Evolutionary conservation across 331 rosid species (phyloP), one percentile per base, ranked within the genome.

Genomic region (Malus hybrid): DNA sequence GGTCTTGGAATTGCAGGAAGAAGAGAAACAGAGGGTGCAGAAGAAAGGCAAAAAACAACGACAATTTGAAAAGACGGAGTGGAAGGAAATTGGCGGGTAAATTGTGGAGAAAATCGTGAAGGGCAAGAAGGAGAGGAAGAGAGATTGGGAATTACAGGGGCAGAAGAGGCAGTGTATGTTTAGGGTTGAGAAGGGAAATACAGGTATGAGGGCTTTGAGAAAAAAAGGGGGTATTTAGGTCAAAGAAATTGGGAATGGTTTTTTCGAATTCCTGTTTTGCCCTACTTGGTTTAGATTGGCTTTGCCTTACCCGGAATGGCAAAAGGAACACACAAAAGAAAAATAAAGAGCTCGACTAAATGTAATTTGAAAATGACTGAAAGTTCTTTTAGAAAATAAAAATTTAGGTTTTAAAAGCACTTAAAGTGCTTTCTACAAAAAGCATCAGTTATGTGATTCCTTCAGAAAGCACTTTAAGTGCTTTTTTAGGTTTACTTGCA

Each of bases 171-270:
- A 85, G 83, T 55, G 75, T 16, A 70, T 79, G 65, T 76, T 65
- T 74, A 92, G 96, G 94, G 91, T 68, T 90, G 86, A 80, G 84
- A 90, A 78, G 66, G 97, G 93, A 90, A 92, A 81, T 86, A 75
- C 91, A 82, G 94, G 83, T 77, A 74, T 44, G 74, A 78, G 69
- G 87, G 78, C 75, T 62, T 28, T 76, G 71, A 63, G 69, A 34
- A 66, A 71, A 82, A 82, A 77, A 82, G 80, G 79, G 98, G 98
- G 98, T 82, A 93, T 93, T 93, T 93, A 85, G 87, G 96, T 89
- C 93, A 87, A 75, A 86, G 62, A 46, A 63, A 28, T 74, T 70
- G 74, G 62, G 60, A 52, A 74, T 63, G 10, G 4, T 34, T 77
- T 76, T 7, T 2, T 0, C 27, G 32, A 88, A 87, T 92, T 90